phyloP scores from a whole-genome alignment of 306 rosid species.

The Acacia crassicarpa region DNA sequence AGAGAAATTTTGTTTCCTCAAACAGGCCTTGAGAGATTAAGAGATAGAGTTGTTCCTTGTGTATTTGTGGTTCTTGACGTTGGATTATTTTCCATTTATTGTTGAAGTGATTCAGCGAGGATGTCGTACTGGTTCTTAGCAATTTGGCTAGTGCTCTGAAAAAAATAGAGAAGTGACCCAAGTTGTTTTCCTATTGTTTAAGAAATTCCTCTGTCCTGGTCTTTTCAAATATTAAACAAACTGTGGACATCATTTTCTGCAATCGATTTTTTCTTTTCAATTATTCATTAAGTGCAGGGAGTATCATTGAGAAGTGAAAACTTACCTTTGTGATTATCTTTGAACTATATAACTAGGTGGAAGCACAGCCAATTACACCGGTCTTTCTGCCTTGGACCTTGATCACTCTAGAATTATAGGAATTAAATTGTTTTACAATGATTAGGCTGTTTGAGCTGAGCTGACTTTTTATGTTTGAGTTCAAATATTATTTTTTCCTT shows the following conservation, averaged over 20 bases:
- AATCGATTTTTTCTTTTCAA: not conserved
- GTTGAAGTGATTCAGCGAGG: slow-evolving; percentile 17
- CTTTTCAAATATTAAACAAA: not conserved
- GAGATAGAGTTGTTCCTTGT: not conserved
- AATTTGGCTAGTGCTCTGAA: not conserved
- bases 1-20: no score
- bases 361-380: not conserved
- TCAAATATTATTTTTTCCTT: not conserved
- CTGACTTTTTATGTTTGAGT: not conserved
- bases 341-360: not conserved
- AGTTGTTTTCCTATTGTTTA: not conserved
- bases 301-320: not conserved
- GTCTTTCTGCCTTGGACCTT: not conserved
- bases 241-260: not conserved
- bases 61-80: not conserved
- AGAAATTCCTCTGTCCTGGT: not conserved
- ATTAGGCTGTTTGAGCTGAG: not conserved
- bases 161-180: not conserved
- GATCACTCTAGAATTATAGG: not conserved
- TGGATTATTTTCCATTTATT: not conserved
- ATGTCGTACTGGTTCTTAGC: not conserved
- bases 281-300: not conserved
- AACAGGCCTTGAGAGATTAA: no score
- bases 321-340: not conserved
- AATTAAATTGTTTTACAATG: not conserved